Percentiles rank a stretch among this genome's conserved stretches.
Evolutionary conservation across 129 eudicot genomes (phyloP).

Genomic region (Scalesia atractyloides): DNA sequence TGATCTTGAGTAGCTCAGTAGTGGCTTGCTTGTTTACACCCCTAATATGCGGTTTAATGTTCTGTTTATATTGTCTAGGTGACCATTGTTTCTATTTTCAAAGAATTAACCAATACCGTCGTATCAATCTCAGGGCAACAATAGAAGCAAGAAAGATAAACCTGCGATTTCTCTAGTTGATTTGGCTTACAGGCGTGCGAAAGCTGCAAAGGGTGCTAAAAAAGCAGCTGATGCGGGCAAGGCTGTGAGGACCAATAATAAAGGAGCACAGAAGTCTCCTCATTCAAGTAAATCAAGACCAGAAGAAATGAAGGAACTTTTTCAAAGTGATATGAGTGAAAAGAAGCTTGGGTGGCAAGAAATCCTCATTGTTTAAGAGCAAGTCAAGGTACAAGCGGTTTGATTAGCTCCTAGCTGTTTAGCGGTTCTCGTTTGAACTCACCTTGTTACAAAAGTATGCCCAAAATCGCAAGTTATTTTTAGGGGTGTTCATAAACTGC

Average conservation of each 20-base stretch:
- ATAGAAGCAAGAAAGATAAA: constrained; percentile 59
- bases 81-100: background rate
- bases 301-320: constrained; percentile 83
- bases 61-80: background rate
- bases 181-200: constrained; percentile 83
- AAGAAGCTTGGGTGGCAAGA: constrained; percentile 51
- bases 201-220: constrained; percentile 78
- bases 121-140: constrained; percentile 41
- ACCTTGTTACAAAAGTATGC: background rate
- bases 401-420: background rate
- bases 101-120: background rate
- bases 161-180: constrained; percentile 79
- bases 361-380: constrained; percentile 88
- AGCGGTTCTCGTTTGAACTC: background rate
- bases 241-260: constrained; percentile 37
- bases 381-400: constrained; percentile 68
- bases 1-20: too few relatives aligned
- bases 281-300: constrained; percentile 62
- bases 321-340: constrained; percentile 82
- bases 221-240: constrained; percentile 79
- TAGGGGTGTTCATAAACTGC: too few relatives aligned
- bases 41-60: background rate
- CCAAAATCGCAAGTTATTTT: background rate
- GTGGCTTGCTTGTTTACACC: background rate
- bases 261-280: constrained; percentile 46